phyloP scores from a whole-genome alignment of 306 rosid species.

The Gastrolobium villosum region DNA sequence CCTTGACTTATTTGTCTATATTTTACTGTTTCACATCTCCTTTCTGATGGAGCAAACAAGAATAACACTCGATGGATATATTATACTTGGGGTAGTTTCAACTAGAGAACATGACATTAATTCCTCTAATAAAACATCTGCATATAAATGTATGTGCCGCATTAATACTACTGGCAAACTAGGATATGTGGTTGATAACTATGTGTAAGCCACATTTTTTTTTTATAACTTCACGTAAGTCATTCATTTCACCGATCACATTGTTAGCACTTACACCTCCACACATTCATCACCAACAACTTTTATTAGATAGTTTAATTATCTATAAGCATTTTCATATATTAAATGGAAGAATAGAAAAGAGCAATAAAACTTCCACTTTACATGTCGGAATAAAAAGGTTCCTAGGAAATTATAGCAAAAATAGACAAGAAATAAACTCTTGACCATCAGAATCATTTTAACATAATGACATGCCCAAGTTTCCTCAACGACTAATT shows the following conservation, averaged over 20 bases:
- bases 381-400: neutral
- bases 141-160: neutral
- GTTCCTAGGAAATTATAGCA: neutral
- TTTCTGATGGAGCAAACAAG: constrained; percentile 14
- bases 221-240: neutral
- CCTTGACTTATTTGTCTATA: no score
- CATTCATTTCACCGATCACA: neutral
- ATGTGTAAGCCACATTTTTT: neutral
- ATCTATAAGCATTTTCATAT: neutral
- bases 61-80: neutral
- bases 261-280: neutral
- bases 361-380: constrained; percentile 12
- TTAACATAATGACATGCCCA: constrained; percentile 34
- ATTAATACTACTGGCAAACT: neutral
- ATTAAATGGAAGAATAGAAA: constrained; percentile 3
- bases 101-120: neutral
- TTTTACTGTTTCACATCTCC: neutral
- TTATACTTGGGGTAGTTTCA: neutral
- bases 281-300: neutral
- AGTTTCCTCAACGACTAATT: constrained; percentile 8
- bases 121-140: neutral
- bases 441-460: constrained; percentile 1
- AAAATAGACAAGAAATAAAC: constrained; percentile 25
- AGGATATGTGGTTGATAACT: neutral
- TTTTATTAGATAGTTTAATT: constrained; percentile 3